Evolutionary conservation across 176 grass and related monocot genomes (phyloP), one percentile per base, ranked within the genome.

Genomic region (Canna indica): DNA sequence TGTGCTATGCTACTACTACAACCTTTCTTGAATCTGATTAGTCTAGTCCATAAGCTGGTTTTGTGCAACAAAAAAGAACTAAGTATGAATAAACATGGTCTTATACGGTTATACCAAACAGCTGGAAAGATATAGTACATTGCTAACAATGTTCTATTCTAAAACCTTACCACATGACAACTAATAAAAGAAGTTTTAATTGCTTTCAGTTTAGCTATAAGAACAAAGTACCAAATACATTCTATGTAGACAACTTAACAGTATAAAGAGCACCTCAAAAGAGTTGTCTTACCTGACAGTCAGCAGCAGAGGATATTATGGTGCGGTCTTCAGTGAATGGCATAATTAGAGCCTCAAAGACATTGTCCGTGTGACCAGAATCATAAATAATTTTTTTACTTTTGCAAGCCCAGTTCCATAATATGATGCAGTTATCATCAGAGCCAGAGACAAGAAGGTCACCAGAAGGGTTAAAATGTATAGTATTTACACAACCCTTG

Each of bases 371-470:
- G 76, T 96, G 91, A 13, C 91, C 91, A 66, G 91, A 96, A 80
- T 73, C 67, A 78, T 91, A 96, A 34, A 64, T 69, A 3, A 96
- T 46, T 31, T 20, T 86, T 69, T 86, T 88, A 17, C 56, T 46
- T 82, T 80, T 84, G 60, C 79, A 64, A 61, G 75, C 44, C 91
- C 91, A 96, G 71, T 96, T 77, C 91, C 91, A 96, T n/a, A 96
- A 47, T 59, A 88, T 78, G 65, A 96, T 88, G 36, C 88, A 25
- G 2, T 66, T 96, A 70, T 88, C 91, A 13, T 96, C 88, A 7
- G 88, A 96, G 48, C 88, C 88, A 24, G 91, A 91, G 56, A 96
- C 85, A 29, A 96, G 88, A 17, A 88, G 20, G 63, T 84, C 81
- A 35, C 91, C 91, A 61, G 50, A 53, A 64, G 68, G 78, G 66